Evolutionary conservation across 192 early-diverging fungal species (phyloP), one percentile per base, ranked within the genome.

Genomic region (Haplosporangium gracile): DNA sequence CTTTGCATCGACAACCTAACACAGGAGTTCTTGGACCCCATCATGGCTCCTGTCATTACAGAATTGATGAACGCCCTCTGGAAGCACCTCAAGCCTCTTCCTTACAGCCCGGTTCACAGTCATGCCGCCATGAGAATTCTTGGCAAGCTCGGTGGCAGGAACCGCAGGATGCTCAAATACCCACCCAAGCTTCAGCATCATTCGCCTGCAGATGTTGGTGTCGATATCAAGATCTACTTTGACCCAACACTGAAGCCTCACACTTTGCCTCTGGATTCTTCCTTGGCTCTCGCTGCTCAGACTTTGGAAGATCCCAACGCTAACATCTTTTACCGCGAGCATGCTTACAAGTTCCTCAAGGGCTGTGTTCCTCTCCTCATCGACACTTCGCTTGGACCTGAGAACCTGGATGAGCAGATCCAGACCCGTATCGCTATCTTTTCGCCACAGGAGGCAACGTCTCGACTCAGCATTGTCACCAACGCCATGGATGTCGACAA

Each of bases 1-100:
- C 91, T 99, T 22, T 99, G 98, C 88, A 97, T 99, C 47, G 99
- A 99, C 83, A 99, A 99, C 82, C 89, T 99, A 49, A 99, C 96
- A 1, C 97, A 97, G 49, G 98, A 98, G 70, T 99, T 99, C 79
- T 79, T 99, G 45, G 98, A 99, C 76, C 98, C 97, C 2, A 98
- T 99, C 74, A 93, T 99, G 90, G 91, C 93, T 22, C 98, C 98
- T 2, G 96, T 99, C 20, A 95, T 97, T 75, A 94, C 95, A 45
- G 98, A 99, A 34, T 90, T 99, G 2, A 99, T 99, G 99, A 90
- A 92, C 40, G 96, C 96, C 2, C 89, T 99, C 24, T 98, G 97
- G 96, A 95, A 92, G 73, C 99, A 99, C 80, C 90, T 99, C 34
- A 93, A 94, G 63, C 97, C 97, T 24, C 85, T 93, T 1, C 97